phyloP scores from a whole-genome alignment of 176 grass and related monocot species.

The Canna indica region DNA sequence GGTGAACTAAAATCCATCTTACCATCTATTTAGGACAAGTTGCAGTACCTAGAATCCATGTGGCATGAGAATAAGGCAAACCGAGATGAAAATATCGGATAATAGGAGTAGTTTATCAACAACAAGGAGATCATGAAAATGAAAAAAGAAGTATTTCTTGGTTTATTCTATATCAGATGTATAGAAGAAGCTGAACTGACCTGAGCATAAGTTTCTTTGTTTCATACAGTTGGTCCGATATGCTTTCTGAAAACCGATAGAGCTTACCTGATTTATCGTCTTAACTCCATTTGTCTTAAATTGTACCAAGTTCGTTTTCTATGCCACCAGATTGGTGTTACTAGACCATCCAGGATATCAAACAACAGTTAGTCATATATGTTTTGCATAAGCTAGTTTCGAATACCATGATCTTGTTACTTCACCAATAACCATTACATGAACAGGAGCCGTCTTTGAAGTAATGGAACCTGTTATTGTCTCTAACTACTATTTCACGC shows the following conservation, averaged over 20 bases:
- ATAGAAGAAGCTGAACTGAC: background rate
- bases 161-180: background rate
- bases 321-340: background rate
- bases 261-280: background rate
- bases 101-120: background rate
- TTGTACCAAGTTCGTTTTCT: background rate
- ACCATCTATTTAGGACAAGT: too few species aligned
- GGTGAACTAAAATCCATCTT: too few species aligned
- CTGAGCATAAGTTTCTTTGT: background rate
- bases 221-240: background rate
- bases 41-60: background rate
- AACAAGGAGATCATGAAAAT: background rate
- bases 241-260: background rate
- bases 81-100: background rate
- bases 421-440: constrained; percentile 57
- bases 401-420: background rate
- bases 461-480: constrained; percentile 55
- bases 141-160: too few species aligned
- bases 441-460: constrained; percentile 60
- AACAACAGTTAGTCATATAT: background rate
- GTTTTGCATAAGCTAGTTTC: background rate
- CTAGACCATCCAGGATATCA: background rate
- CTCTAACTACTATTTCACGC: constrained; percentile 43
- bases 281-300: background rate
- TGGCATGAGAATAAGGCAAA: background rate